These are phyloP conservation scores for Aurantiochytrium sp. DNA, from an alignment of 108 stramenopile species.

Conservation along the genomic window DNA sequence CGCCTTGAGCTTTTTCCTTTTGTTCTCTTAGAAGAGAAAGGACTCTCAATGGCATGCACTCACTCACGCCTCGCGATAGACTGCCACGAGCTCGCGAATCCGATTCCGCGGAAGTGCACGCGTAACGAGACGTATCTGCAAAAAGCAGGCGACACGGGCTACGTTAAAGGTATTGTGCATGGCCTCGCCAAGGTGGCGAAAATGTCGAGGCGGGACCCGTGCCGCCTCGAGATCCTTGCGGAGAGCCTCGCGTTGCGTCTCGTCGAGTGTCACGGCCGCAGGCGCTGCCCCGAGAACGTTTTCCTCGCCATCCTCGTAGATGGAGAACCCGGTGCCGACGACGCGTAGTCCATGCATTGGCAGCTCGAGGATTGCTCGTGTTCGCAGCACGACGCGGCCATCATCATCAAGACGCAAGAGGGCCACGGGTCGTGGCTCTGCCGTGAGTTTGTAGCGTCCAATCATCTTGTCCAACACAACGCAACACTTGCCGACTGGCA, in stretches of 20 bases:
- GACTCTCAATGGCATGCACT: background rate
- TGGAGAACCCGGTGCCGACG: background rate
- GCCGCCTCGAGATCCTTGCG: background rate
- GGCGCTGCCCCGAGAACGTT: background rate
- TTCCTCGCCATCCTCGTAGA: background rate
- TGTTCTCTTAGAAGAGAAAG: too few species aligned
- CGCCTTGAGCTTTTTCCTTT: too few species aligned
- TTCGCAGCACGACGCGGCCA: background rate
- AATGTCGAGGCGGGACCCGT: background rate
- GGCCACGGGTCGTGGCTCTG: background rate
- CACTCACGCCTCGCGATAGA: background rate
- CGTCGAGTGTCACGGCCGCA: background rate
- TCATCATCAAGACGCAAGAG: background rate
- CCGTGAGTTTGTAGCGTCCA: background rate
- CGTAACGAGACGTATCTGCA: background rate
- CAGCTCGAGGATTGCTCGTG: background rate
- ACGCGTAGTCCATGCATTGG: background rate
- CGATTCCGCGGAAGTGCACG: background rate
- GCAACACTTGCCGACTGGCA: background rate
- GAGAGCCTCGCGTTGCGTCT: background rate
- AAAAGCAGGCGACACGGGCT: background rate
- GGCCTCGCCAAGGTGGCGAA: background rate
- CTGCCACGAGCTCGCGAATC: background rate
- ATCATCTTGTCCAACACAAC: background rate
- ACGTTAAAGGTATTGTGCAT: background rate